Evolutionary conservation across 768 basidiomycete genomes (phyloP).

Genomic region (Auricularia sp.): DNA sequence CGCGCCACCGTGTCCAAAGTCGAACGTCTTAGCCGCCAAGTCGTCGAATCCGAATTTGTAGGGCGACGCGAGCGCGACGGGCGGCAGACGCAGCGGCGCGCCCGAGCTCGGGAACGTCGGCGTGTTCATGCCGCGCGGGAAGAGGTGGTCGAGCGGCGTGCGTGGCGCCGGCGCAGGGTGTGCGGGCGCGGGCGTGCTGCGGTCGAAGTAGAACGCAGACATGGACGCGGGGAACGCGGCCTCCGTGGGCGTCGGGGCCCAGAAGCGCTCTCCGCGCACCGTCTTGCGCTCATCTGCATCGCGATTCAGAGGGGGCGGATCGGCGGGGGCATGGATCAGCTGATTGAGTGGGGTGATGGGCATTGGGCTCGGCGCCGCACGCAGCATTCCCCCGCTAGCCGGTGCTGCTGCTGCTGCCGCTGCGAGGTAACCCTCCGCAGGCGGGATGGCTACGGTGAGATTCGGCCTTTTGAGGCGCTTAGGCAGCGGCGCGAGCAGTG

Average conservation of each 20-base stretch:
- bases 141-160: background rate
- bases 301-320: background rate
- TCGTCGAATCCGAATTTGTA: background rate
- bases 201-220: background rate
- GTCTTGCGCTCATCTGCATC: background rate
- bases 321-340: background rate
- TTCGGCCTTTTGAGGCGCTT: background rate
- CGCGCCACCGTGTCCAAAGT: background rate
- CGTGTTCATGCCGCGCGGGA: background rate
- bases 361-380: background rate
- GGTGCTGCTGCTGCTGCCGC: background rate
- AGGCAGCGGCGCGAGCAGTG: background rate
- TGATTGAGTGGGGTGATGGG: slow-evolving; percentile 1
- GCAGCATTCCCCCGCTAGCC: background rate
- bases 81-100: background rate
- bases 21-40: background rate
- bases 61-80: background rate
- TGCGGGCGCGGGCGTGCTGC: background rate
- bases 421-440: background rate
- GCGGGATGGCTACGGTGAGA: background rate
- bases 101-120: background rate
- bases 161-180: background rate
- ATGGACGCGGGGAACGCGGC: background rate
- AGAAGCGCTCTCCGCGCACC: background rate
- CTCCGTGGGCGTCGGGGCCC: background rate